A percentile compares a stretch with the other conserved stretches of the same genome.
These are phyloP conservation scores for Pleurotus giganteus DNA, from an alignment of 768 basidiomycete genomes.

Conservation along the genomic window DNA sequence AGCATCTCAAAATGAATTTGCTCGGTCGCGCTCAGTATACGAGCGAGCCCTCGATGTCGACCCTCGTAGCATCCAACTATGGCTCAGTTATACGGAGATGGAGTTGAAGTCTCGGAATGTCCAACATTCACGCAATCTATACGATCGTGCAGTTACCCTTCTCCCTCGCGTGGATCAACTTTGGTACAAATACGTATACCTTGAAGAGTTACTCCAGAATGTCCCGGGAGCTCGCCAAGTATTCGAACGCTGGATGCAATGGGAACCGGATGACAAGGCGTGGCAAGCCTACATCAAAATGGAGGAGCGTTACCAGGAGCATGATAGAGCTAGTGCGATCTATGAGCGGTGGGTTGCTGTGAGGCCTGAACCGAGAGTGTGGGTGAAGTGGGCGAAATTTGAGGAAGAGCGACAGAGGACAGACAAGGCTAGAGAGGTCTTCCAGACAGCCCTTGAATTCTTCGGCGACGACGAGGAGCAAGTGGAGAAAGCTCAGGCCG, in stretches of 20 bases:
- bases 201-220: conserved; percentile 96
- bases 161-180: conserved; percentile 95
- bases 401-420: conserved; percentile 76
- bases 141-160: conserved; percentile 94
- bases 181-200: conserved; percentile 99
- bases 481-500: conserved; percentile 95
- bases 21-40: conserved; percentile 91
- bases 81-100: conserved; percentile 96
- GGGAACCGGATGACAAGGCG: conserved; percentile 99
- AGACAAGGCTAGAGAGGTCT: conserved; percentile 83
- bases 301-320: conserved; percentile 89
- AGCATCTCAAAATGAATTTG: conserved; percentile 95
- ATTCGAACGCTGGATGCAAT: conserved; percentile 99
- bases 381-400: conserved; percentile 86
- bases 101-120: conserved; percentile 98
- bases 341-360: conserved; percentile 91
- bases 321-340: conserved; percentile 87
- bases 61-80: conserved; percentile 83
- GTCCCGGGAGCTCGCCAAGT: conserved; percentile 96
- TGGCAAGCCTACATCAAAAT: conserved; percentile 99
- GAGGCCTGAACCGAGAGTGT: conserved; percentile 71
- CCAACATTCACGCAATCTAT: conserved; percentile 94
- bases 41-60: conserved; percentile 98
- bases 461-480: conserved; percentile 88
- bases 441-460: conserved; percentile 88